A percentile compares a stretch with the other conserved stretches of the same genome.
Conservation (phyloP, 345 rosid genomes). For the Salix arbutifolia region DNA sequence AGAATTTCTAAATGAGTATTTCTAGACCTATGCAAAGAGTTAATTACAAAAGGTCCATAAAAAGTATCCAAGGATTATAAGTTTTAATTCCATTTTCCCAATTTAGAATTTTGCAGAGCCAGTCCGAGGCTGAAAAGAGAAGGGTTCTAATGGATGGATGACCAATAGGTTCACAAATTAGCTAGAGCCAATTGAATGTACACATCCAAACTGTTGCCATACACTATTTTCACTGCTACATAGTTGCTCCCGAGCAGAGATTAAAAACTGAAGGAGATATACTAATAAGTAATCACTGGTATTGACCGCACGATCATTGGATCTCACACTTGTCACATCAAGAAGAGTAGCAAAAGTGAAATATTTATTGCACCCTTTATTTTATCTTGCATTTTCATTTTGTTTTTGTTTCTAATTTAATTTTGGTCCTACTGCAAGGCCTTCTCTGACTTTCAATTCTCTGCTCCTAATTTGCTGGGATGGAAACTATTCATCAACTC, state of each 20-base stretch:
- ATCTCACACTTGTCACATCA: not conserved
- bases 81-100: not conserved
- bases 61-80: not conserved
- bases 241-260: not conserved
- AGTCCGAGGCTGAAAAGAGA: not conserved
- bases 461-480: constrained; percentile 42
- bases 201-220: not conserved
- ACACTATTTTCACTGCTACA: not conserved
- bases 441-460: not conserved
- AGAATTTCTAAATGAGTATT: not conserved
- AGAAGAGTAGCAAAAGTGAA: not conserved
- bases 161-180: not conserved
- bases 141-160: not conserved
- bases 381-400: not conserved
- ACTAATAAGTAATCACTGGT: not conserved
- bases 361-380: not conserved
- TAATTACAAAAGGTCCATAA: not conserved
- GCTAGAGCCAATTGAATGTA: not conserved
- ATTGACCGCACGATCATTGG: not conserved
- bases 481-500: constrained; percentile 78
- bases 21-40: not conserved
- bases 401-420: not conserved
- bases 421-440: not conserved
- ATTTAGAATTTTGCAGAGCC: not conserved
- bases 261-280: not conserved